Evolutionary conservation across 2,329 filamentous ascomycete genomes (phyloP).

Genomic region (Colletotrichum salicis): DNA sequence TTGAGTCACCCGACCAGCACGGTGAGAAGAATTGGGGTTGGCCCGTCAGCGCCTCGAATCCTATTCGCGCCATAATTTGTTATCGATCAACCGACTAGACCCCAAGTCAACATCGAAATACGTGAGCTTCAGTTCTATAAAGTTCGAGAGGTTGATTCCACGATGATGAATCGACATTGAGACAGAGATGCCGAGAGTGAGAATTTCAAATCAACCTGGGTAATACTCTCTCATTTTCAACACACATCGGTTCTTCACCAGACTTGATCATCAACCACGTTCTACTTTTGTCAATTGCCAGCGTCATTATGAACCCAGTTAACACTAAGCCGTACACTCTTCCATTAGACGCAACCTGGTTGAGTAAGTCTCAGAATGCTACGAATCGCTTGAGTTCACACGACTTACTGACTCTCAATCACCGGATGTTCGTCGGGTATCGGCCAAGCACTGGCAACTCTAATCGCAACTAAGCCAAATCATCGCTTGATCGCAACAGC

Average conservation of each 20-base stretch:
- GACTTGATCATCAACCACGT: too few species aligned
- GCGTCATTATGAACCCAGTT: neutral
- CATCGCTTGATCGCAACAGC: conserved; percentile 60
- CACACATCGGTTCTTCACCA: neutral
- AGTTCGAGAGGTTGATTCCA: neutral
- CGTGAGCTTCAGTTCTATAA: neutral
- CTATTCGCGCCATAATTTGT: neutral
- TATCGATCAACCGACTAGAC: neutral
- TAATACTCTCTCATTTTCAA: neutral
- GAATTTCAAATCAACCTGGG: too few species aligned
- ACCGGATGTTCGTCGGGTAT: conserved; percentile 63
- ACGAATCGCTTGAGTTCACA: too few species aligned
- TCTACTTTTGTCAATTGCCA: too few species aligned
- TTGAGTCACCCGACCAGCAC: neutral
- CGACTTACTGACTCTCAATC: conserved; percentile 42
- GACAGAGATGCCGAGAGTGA: neutral
- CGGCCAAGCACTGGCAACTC: conserved; percentile 51
- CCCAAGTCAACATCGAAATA: neutral
- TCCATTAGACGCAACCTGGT: conserved; percentile 51
- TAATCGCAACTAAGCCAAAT: conserved; percentile 48
- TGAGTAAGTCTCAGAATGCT: conserved; percentile 43
- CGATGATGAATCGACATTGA: neutral
- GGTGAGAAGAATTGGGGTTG: neutral
- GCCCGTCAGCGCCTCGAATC: neutral
- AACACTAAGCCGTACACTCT: conserved; percentile 33